These are phyloP conservation scores for Fusarium camptoceras DNA, from an alignment of 2,329 filamentous ascomycete species.

Conservation along the genomic window DNA sequence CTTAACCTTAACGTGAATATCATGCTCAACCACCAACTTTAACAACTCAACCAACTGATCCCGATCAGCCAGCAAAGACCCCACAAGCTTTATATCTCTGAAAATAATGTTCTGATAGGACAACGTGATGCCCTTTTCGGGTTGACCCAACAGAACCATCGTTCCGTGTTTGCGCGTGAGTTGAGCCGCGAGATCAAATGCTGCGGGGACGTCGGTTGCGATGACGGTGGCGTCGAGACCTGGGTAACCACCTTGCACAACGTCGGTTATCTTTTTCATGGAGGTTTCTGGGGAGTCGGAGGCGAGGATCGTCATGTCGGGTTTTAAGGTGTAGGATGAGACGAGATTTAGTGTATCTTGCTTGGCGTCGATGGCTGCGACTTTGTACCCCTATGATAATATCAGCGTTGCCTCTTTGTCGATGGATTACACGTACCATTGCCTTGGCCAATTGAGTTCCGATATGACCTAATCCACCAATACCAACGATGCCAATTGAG, in stretches of 20 bases:
- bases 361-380: slow-evolving; percentile 8
- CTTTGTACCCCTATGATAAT: neutral
- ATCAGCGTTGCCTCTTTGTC: fast-evolving
- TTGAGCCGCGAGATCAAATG: slow-evolving; percentile 6
- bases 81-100: neutral
- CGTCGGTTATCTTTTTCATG: neutral
- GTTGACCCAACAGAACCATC: slow-evolving; percentile 14
- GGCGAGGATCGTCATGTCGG: neutral
- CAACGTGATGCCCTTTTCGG: slow-evolving; percentile 1
- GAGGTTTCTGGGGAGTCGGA: neutral
- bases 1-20: slow-evolving; percentile 6
- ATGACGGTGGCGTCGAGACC: neutral
- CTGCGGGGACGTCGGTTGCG: slow-evolving; percentile 3
- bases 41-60: neutral
- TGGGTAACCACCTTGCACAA: neutral
- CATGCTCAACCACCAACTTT: neutral
- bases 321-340: slow-evolving; percentile 2
- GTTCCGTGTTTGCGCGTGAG: slow-evolving; percentile 20
- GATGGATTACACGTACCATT: neutral
- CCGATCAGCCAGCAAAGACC: neutral
- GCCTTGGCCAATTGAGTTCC: slow-evolving; percentile 9
- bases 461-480: slow-evolving; percentile 10
- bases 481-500: slow-evolving; percentile 4
- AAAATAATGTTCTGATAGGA: slow-evolving; percentile 14
- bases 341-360: slow-evolving; percentile 10